These are phyloP conservation scores for Chamaenerion angustifolium DNA, from an alignment of 345 rosid species.

Conservation along the genomic window DNA sequence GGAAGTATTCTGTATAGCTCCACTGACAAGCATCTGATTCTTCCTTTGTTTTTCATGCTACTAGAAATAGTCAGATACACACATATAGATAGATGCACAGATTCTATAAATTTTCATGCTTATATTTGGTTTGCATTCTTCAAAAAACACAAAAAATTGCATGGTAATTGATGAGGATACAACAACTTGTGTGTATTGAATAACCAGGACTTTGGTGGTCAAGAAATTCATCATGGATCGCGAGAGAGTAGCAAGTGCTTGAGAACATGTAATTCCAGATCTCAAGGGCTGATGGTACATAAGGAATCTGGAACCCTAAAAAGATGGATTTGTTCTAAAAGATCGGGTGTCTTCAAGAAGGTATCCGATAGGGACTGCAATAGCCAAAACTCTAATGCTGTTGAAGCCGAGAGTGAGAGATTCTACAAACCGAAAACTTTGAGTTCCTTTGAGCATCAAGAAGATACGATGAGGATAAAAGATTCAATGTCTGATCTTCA, in stretches of 20 bases:
- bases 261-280: constrained; percentile 12
- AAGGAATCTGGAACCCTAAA: constrained; percentile 44
- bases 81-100: no score
- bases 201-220: constrained; percentile 25
- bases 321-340: constrained; percentile 53
- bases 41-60: no score
- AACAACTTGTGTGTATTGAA: not conserved
- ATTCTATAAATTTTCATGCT: not conserved
- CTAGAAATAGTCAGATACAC: no score
- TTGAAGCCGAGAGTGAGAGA: no score
- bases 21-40: no score
- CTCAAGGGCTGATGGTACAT: constrained; percentile 19
- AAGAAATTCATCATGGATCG: constrained; percentile 21
- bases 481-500: constrained; percentile 15
- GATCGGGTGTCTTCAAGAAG: constrained; percentile 40
- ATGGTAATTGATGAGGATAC: not conserved
- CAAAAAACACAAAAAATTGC: not conserved
- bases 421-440: not conserved
- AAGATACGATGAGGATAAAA: constrained; percentile 17
- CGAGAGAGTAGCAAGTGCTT: constrained; percentile 22
- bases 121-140: not conserved
- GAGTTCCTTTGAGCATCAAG: constrained; percentile 19
- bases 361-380: constrained; percentile 17
- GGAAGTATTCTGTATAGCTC: no score
- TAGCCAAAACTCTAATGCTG: constrained; percentile 23